These are phyloP conservation scores for Umbelopsis sp. DNA, from an alignment of 192 early-diverging fungal genomes.

Conservation along the genomic window DNA sequence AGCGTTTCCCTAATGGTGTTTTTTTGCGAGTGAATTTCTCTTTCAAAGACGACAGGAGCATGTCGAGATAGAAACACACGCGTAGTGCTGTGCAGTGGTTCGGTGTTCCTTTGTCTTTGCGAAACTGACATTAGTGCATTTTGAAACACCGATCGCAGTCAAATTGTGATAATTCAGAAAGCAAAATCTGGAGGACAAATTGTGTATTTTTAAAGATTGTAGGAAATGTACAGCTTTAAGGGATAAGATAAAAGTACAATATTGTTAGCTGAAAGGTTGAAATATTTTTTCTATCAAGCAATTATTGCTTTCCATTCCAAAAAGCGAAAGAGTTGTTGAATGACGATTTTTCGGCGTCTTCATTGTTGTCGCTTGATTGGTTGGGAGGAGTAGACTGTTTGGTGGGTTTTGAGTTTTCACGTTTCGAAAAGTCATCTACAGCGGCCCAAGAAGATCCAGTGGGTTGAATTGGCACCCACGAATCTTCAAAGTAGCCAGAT, in stretches of 20 bases:
- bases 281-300: background rate
- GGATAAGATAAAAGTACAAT: no score
- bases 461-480: background rate
- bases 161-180: no score
- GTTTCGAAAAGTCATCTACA: background rate
- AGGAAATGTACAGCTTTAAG: background rate
- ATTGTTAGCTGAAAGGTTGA: background rate
- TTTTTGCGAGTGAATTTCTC: conserved; percentile 5
- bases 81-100: background rate
- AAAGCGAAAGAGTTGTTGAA: conserved; percentile 44
- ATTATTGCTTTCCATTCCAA: conserved; percentile 40
- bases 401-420: background rate
- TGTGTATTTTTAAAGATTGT: background rate
- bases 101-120: background rate
- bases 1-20: background rate
- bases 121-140: no score
- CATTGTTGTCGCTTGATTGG: background rate
- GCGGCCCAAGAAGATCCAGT: background rate
- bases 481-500: conserved; percentile 5
- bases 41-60: background rate
- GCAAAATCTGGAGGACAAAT: no score
- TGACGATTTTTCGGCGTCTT: conserved; percentile 20
- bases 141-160: background rate
- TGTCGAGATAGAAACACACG: conserved; percentile 16
- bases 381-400: background rate